Evolutionary conservation across 495 filamentous ascomycete genomes (phyloP).

Genomic region (Cenococcum geophilum): DNA sequence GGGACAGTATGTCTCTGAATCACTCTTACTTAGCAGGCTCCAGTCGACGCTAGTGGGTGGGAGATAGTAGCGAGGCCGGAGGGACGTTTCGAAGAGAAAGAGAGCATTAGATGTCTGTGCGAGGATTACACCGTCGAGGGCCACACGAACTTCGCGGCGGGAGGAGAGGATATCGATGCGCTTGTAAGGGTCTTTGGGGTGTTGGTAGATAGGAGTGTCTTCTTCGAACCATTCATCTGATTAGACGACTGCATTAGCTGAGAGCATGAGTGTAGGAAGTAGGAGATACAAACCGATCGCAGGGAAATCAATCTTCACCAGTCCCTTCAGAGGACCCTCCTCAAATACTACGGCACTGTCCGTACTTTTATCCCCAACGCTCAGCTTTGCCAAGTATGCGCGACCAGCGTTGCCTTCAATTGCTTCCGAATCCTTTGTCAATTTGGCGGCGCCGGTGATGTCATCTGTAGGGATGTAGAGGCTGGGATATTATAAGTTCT

Average conservation of each 20-base stretch:
- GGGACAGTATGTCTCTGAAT: slow-evolving; percentile 46
- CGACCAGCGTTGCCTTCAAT: slow-evolving; percentile 13
- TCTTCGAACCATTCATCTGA: slow-evolving; percentile 55
- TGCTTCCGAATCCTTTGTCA: slow-evolving; percentile 3
- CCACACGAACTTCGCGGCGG: slow-evolving; percentile 44
- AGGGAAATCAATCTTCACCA: slow-evolving; percentile 23
- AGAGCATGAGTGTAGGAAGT: background rate
- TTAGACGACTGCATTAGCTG: background rate
- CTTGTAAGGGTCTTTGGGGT: slow-evolving; percentile 56
- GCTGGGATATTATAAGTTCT: slow-evolving; percentile 12
- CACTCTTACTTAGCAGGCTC: slow-evolving; percentile 38
- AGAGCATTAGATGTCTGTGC: slow-evolving; percentile 39
- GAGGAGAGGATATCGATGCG: slow-evolving; percentile 53
- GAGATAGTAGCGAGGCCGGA: slow-evolving; percentile 50
- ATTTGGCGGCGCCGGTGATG: slow-evolving; percentile 13
- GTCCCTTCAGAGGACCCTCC: slow-evolving; percentile 8
- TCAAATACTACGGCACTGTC: slow-evolving; percentile 13
- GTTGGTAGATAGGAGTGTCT: slow-evolving; percentile 49
- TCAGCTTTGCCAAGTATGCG: slow-evolving; percentile 13
- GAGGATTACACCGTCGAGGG: slow-evolving; percentile 43
- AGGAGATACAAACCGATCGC: slow-evolving; percentile 1
- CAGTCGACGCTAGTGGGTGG: slow-evolving; percentile 42
- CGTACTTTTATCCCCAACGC: slow-evolving; percentile 14
- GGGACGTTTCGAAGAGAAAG: slow-evolving; percentile 49
- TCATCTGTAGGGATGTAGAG: slow-evolving; percentile 19